Evolutionary conservation across 2,329 filamentous ascomycete genomes (phyloP).

Genomic region (Pseudogymnoascus destructans): DNA sequence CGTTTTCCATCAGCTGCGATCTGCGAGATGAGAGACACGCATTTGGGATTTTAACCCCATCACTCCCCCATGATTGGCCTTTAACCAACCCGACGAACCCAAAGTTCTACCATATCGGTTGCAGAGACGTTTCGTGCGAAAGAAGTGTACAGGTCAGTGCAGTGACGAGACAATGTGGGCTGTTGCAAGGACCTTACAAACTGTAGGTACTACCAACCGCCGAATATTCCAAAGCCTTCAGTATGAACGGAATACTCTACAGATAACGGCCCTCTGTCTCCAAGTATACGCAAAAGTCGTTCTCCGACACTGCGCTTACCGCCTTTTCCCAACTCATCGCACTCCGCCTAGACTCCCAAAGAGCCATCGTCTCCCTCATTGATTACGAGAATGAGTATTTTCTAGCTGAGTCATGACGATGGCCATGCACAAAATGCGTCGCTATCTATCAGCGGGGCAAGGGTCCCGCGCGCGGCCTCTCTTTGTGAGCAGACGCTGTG

Average conservation of each 20-base stretch:
- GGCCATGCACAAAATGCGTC: conserved; percentile 15
- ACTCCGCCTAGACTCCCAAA: conserved; percentile 31
- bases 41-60: background rate
- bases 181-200: background rate
- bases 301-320: conserved; percentile 30
- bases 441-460: conserved; percentile 16
- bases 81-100: background rate
- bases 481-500: conserved; percentile 21
- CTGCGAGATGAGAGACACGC: background rate
- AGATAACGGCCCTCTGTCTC: background rate
- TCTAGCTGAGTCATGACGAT: conserved; percentile 32
- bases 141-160: background rate
- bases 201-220: conserved; percentile 18
- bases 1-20: background rate
- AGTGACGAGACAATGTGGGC: background rate
- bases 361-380: conserved; percentile 33
- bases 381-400: conserved; percentile 32
- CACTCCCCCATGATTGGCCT: background rate
- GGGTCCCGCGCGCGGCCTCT: conserved; percentile 14
- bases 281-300: background rate
- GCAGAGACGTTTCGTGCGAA: background rate
- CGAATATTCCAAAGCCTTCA: background rate
- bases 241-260: background rate
- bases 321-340: conserved; percentile 33
- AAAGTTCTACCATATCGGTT: background rate